phyloP scores from a whole-genome alignment of 2,329 filamentous ascomycete species.

The Metarhizium brunneum region DNA sequence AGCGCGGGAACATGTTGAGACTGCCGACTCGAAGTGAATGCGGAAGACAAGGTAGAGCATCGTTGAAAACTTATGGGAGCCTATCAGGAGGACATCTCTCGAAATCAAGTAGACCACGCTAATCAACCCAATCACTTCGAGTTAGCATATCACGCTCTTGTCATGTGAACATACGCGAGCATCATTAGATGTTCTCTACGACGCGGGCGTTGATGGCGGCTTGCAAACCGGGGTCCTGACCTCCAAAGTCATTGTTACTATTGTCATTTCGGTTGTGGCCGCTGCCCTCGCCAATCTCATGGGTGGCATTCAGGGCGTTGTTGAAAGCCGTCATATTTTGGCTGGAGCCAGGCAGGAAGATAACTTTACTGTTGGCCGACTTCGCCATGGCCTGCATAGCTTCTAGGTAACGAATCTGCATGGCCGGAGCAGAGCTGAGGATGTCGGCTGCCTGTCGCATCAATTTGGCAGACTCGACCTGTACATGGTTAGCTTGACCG shows the following conservation, averaged over 20 bases:
- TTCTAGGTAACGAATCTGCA: constrained; percentile 97
- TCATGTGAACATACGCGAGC: constrained; percentile 5
- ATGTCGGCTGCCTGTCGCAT: constrained; percentile 94
- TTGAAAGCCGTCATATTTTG: constrained; percentile 46
- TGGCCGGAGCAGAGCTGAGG: constrained; percentile 80
- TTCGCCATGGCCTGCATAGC: constrained; percentile 99
- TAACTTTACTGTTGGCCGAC: constrained; percentile 79
- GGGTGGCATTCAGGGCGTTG: constrained; percentile 30
- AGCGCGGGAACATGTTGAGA: background rate
- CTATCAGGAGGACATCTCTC: constrained; percentile 8
- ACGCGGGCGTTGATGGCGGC: constrained; percentile 72
- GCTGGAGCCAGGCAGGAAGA: constrained; percentile 59
- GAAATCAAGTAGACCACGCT: constrained; percentile 29
- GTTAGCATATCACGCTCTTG: constrained; percentile 19
- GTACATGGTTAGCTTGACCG: background rate
- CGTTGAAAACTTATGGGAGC: constrained; percentile 13
- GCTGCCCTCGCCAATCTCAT: constrained; percentile 31
- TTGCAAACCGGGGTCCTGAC: constrained; percentile 56
- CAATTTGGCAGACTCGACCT: constrained; percentile 87
- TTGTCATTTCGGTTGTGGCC: constrained; percentile 38
- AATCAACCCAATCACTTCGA: constrained; percentile 17
- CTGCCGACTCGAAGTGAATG: background rate
- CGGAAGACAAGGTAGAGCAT: background rate
- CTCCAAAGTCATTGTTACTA: constrained; percentile 40
- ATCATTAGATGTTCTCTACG: constrained; percentile 71